These are phyloP conservation scores for Fusarium redolens DNA, from an alignment of 2,329 filamentous ascomycete species.

Conservation along the genomic window DNA sequence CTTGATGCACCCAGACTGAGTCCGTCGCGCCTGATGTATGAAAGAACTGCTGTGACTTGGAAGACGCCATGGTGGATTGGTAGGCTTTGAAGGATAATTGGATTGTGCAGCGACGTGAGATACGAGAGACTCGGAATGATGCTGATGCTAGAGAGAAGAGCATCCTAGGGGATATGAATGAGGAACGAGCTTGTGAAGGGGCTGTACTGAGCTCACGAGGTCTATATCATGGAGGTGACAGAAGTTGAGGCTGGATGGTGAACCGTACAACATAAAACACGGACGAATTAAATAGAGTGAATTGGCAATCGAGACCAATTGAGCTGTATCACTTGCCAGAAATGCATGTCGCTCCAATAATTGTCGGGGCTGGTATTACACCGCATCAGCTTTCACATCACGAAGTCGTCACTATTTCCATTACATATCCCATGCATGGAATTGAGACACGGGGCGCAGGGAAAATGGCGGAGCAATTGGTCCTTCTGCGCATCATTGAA, in stretches of 20 bases:
- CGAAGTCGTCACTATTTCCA: slow-evolving; percentile 14
- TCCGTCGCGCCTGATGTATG: slow-evolving; percentile 62
- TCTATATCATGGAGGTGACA: neutral
- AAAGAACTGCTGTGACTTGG: slow-evolving; percentile 27
- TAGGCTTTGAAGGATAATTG: slow-evolving; percentile 11
- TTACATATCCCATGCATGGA: neutral
- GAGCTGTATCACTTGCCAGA: neutral
- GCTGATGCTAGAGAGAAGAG: slow-evolving; percentile 10
- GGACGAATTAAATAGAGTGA: neutral
- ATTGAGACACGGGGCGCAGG: neutral
- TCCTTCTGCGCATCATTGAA: neutral
- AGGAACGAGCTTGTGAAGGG: neutral
- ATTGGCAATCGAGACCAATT: neutral
- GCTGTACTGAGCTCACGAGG: neutral
- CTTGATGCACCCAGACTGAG: slow-evolving; percentile 64
- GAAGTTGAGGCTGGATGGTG: neutral
- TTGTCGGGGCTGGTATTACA: neutral
- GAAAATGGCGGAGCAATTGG: neutral
- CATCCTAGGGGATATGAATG: neutral
- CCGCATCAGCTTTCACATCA: slow-evolving; percentile 1
- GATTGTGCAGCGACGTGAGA: slow-evolving; percentile 2
- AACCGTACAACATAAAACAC: neutral
- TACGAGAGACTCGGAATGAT: slow-evolving; percentile 1
- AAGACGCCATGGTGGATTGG: slow-evolving; percentile 17
- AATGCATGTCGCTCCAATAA: neutral